Conservation (phyloP, 2,329 filamentous ascomycete species). For the Biscogniauxia mediterranea region DNA sequence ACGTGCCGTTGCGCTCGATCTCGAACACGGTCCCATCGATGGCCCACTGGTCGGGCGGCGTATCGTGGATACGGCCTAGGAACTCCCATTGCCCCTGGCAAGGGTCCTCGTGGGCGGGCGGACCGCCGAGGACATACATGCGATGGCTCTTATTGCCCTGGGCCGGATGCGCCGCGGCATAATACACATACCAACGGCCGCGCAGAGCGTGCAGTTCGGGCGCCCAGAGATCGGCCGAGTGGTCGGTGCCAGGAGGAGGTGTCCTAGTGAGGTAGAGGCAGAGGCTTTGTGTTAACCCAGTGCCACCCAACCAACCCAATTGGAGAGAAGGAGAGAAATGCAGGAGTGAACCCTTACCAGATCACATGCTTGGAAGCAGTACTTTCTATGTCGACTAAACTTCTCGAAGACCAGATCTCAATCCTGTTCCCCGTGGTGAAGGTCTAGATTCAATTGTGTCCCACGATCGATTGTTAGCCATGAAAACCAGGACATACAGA, state of each 20-base stretch:
- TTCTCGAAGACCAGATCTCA: constrained; percentile 33
- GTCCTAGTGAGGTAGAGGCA: constrained; percentile 18
- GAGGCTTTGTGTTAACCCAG: background rate
- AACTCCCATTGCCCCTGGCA: constrained; percentile 32
- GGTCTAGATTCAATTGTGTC: constrained; percentile 20
- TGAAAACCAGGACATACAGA: background rate
- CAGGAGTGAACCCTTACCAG: constrained; percentile 24
- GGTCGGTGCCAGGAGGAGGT: constrained; percentile 28
- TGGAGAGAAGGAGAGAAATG: no score
- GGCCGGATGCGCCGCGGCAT: constrained; percentile 28
- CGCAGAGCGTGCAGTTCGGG: constrained; percentile 32
- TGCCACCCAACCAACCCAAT: no score
- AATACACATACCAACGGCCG: constrained; percentile 36
- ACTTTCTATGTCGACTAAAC: constrained; percentile 28
- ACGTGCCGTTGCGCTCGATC: constrained; percentile 14
- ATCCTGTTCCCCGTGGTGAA: constrained; percentile 32
- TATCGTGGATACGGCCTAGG: constrained; percentile 27
- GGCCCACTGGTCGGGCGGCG: constrained; percentile 32
- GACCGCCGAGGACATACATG: constrained; percentile 34
- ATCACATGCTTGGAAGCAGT: constrained; percentile 25
- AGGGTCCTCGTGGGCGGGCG: constrained; percentile 26
- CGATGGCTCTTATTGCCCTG: constrained; percentile 33
- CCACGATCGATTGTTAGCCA: no score
- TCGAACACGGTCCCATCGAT: constrained; percentile 35
- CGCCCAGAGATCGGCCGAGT: constrained; percentile 34